Percentiles rank a stretch among this genome's conserved stretches.
phyloP scores from a whole-genome alignment of 805 yeast genomes.

The Saccharomyces paradoxus region DNA sequence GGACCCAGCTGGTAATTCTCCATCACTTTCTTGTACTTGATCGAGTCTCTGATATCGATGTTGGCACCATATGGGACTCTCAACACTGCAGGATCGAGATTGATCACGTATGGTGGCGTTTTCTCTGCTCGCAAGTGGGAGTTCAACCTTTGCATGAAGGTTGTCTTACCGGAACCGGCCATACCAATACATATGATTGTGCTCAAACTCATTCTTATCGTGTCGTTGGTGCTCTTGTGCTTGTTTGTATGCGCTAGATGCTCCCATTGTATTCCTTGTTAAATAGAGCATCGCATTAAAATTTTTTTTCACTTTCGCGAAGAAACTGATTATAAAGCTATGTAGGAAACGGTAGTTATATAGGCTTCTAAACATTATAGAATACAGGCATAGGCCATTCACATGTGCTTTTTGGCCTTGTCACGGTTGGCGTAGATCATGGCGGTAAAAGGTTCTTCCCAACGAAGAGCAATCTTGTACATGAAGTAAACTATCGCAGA shows the following conservation, averaged over 20 bases:
- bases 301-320: not conserved
- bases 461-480: slow-evolving; percentile 75
- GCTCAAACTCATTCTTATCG: slow-evolving; percentile 30
- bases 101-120: slow-evolving; percentile 81
- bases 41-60: slow-evolving; percentile 92
- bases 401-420: slow-evolving; percentile 23
- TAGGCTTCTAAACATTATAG: not conserved
- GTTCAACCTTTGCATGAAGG: slow-evolving; percentile 91
- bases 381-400: not conserved
- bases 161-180: slow-evolving; percentile 91
- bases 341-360: not conserved
- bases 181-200: slow-evolving; percentile 50
- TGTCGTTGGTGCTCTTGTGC: not conserved
- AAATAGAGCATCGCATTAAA: not conserved
- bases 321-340: not conserved
- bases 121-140: slow-evolving; percentile 72
- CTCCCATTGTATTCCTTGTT: not conserved
- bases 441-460: slow-evolving; percentile 96
- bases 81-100: slow-evolving; percentile 92
- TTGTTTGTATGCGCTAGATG: not conserved
- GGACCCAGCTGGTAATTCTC: slow-evolving; percentile 93
- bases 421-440: slow-evolving; percentile 75
- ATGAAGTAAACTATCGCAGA: slow-evolving; percentile 66
- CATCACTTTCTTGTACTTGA: slow-evolving; percentile 93
- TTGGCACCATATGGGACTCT: slow-evolving; percentile 91